Evolutionary conservation across 2,329 filamentous ascomycete species (phyloP).

Genomic region (Orbilia blumenaviensis): DNA sequence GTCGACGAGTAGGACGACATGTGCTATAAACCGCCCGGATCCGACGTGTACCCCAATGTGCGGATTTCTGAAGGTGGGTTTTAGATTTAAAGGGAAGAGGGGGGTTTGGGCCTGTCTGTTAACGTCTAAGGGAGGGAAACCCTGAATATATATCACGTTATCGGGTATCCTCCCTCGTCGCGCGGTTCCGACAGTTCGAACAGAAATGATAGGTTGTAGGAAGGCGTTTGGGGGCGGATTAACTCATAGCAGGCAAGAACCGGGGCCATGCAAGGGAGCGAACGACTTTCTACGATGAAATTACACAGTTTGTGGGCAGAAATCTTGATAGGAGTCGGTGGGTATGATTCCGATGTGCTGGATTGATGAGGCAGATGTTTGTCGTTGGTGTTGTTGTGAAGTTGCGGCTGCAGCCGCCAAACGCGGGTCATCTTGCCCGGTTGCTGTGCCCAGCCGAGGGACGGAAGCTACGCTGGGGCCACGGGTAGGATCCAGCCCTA

Average conservation of each 20-base stretch:
- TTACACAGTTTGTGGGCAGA: constrained; percentile 21
- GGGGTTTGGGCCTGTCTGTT: constrained; percentile 16
- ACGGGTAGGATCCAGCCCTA: constrained; percentile 23
- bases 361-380: constrained; percentile 55
- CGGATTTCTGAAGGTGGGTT: neutral
- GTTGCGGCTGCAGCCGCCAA: constrained; percentile 54
- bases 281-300: constrained; percentile 46
- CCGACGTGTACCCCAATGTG: constrained; percentile 9
- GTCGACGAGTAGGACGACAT: constrained; percentile 54
- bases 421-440: constrained; percentile 50
- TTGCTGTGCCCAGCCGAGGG: constrained; percentile 9
- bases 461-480: constrained; percentile 10
- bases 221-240: constrained; percentile 25
- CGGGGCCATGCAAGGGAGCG: constrained; percentile 30
- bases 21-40: constrained; percentile 3
- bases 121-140: constrained; percentile 17
- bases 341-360: constrained; percentile 40
- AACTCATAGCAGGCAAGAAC: constrained; percentile 50
- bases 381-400: constrained; percentile 49
- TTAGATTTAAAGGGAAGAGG: neutral
- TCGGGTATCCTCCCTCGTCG: constrained; percentile 39
- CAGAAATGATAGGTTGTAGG: constrained; percentile 23
- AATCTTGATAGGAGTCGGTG: constrained; percentile 48
- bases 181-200: constrained; percentile 45
- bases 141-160: constrained; percentile 51